Percentiles rank a stretch among this genome's conserved stretches.
Evolutionary conservation across 768 basidiomycete species (phyloP).

Genomic region (Mrakia blollopis): DNA sequence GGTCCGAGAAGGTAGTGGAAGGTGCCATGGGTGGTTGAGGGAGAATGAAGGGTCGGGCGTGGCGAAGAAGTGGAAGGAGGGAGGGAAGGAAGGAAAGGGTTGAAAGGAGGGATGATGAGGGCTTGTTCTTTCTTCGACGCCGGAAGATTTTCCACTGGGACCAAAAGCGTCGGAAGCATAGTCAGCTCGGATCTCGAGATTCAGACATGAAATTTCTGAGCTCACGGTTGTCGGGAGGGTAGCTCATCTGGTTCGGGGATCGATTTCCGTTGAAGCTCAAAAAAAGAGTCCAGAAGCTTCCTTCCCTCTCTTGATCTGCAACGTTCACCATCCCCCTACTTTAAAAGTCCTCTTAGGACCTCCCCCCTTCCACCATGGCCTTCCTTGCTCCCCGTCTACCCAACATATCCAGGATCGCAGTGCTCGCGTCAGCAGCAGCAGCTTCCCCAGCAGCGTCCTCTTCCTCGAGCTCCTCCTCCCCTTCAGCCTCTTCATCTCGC

Average conservation of each 20-base stretch:
- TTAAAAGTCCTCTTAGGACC: neutral
- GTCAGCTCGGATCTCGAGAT: neutral
- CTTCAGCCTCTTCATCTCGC: neutral
- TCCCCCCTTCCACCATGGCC: neutral
- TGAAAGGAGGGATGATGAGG: neutral
- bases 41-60: neutral
- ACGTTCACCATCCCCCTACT: neutral
- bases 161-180: neutral
- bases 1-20: neutral
- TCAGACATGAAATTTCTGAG: neutral
- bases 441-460: neutral
- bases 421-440: neutral
- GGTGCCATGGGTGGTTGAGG: neutral
- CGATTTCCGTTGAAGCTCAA: neutral
- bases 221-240: neutral
- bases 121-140: neutral
- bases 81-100: neutral
- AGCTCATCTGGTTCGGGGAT: neutral
- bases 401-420: neutral
- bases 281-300: neutral
- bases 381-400: slow-evolving; percentile 5
- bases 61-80: neutral
- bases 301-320: neutral
- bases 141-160: neutral
- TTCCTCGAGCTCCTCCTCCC: neutral